Evolutionary conservation across 208 protist species (phyloP).

Genomic region (Leptomonas pyrrhocoris): DNA sequence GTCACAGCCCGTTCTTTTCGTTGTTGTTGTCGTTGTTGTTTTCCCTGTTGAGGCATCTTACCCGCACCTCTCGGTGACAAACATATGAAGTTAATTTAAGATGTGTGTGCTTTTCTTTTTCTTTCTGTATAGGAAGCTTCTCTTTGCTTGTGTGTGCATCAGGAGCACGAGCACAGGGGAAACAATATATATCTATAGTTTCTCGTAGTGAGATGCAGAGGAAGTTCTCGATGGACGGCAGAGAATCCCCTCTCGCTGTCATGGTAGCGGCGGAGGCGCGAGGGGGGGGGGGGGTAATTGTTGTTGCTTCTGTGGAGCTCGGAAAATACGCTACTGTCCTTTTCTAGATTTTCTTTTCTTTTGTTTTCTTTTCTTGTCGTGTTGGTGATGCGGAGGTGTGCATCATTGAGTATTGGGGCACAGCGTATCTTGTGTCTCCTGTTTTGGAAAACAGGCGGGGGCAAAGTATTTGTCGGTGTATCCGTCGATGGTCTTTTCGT

Average conservation of each 20-base stretch:
- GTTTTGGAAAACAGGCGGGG: too few relatives aligned
- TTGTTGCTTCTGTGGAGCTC: neutral
- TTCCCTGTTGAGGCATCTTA: neutral
- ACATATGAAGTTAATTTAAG: neutral
- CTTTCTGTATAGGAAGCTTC: slow-evolving; percentile 2
- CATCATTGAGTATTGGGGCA: too few relatives aligned
- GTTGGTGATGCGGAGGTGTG: too few relatives aligned
- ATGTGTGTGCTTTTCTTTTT: neutral
- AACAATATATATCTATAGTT: too few relatives aligned
- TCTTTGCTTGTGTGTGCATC: neutral
- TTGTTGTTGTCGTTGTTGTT: neutral
- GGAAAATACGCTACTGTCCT: neutral
- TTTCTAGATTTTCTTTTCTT: slow-evolving; percentile 7
- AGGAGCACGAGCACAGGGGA: too few relatives aligned
- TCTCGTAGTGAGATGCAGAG: too few relatives aligned
- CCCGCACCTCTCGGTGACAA: neutral
- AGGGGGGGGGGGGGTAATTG: too few relatives aligned
- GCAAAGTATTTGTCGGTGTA: too few relatives aligned
- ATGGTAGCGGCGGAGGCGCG: too few relatives aligned
- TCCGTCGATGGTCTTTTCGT: neutral
- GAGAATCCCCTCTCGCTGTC: too few relatives aligned
- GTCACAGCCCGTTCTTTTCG: slow-evolving; percentile 1
- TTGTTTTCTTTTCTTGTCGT: slow-evolving; percentile 16
- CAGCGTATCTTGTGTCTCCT: too few relatives aligned
- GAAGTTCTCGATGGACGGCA: too few relatives aligned